Base-by-base conservation (phyloP, 2,329 filamentous ascomycete genomes). In the Leptographium lundbergii region DNA sequence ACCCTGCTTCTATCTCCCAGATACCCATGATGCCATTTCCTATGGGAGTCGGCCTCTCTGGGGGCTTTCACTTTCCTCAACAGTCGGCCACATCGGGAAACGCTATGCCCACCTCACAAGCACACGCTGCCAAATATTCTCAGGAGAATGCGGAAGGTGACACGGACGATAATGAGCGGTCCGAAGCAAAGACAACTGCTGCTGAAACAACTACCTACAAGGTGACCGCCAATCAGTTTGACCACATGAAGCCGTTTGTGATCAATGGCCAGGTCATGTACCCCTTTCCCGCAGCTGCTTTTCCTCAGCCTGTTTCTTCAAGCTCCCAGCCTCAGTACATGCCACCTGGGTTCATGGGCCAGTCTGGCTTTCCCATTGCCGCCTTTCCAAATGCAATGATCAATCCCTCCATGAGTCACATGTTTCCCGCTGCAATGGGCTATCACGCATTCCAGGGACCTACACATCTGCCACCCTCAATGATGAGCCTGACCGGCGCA, bases 221-320 rank as follows among this genome's bases (percentile, higher is more conserved):
- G 48, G 65, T 74, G 47, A 71, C 75, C 1, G 70, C 73, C 13
- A 75, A 76, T 22, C 73, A 76, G 57, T 74, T 77, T 58, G 78
- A 81, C 57, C 71, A 69, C 29, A 72, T 65, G 36, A 73, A 74
- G 42, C 75, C 77, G 1, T 77, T 75, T 63, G 69, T 72, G 60
- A 70, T 76, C 59, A 69, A 69, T 36, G 67, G 69, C 32, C 69
- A 70, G 45, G 51, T 72, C 54, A 61, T 74, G 48, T 72, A 70
- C 32, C 72, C 73, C 0, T 57, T 67, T 11, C 62, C 66, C 6
- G 39, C 63, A 4, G 55, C 62, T 1, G 22, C 62, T 1, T 65
- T 66, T 22, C 61, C 58, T 0, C 48, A 58, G 4, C 56, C 56
- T 9, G 9, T 61, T 2, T n/a, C 61, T 5, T 25, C 59, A 10